Conservation (phyloP, 495 filamentous ascomycete species). For the Penicillium robsamsonii region DNA sequence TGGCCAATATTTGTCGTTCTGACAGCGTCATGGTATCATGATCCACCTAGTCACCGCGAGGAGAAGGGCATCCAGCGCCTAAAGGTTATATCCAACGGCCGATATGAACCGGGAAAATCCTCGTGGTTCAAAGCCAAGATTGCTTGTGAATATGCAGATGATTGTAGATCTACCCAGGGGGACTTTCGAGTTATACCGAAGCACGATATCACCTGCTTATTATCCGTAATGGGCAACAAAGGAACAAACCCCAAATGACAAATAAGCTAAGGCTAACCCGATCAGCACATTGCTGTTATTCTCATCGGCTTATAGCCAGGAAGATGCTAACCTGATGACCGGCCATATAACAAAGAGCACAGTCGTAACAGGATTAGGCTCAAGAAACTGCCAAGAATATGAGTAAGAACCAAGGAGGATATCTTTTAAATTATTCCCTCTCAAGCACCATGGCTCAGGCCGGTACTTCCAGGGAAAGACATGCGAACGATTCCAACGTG, state of each 20-base stretch:
- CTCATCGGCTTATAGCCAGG: background rate
- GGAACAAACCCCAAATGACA: background rate
- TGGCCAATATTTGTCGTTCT: constrained; percentile 33
- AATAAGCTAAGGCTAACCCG: background rate
- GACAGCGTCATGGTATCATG: constrained; percentile 27
- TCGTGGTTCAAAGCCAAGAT: background rate
- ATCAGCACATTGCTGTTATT: background rate
- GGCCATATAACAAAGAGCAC: background rate
- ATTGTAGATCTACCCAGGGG: background rate
- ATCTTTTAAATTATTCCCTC: constrained; percentile 7
- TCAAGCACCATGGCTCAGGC: constrained; percentile 5
- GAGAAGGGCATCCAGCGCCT: background rate
- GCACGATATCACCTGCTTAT: constrained; percentile 10
- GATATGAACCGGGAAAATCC: constrained; percentile 1
- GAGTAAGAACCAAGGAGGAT: background rate
- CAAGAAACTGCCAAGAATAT: constrained; percentile 1
- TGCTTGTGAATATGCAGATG: constrained; percentile 7
- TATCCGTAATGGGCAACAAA: background rate
- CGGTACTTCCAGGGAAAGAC: background rate
- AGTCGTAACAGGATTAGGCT: background rate
- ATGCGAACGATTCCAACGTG: constrained; percentile 4
- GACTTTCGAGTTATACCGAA: background rate
- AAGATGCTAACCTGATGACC: background rate
- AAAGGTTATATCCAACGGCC: constrained; percentile 5
- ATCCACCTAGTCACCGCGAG: background rate